phyloP scores from a whole-genome alignment of 306 rosid genomes.

The Chamaecrista fasciculata region DNA sequence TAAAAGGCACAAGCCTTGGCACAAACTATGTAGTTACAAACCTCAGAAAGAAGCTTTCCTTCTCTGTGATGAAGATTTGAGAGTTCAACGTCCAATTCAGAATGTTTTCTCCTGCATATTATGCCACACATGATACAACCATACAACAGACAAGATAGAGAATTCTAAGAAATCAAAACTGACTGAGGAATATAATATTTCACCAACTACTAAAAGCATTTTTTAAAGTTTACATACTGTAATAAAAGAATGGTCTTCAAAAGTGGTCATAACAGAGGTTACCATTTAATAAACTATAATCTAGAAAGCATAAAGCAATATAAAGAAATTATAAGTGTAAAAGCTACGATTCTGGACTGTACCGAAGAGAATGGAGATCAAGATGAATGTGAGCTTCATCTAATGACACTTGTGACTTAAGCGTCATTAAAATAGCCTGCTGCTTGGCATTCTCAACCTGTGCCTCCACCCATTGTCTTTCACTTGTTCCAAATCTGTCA shows the following conservation, averaged over 20 bases:
- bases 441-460: slow-evolving; percentile 97
- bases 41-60: slow-evolving; percentile 87
- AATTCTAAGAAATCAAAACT: neutral
- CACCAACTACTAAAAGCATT: neutral
- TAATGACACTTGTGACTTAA: slow-evolving; percentile 85
- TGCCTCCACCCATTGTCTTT: slow-evolving; percentile 98
- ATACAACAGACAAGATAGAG: neutral
- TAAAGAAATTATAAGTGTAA: slow-evolving; percentile 22
- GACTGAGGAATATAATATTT: slow-evolving; percentile 10
- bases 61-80: slow-evolving; percentile 84
- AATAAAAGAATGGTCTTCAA: slow-evolving; percentile 6
- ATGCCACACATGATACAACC: slow-evolving; percentile 12
- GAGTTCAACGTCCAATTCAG: slow-evolving; percentile 82
- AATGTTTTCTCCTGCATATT: slow-evolving; percentile 86
- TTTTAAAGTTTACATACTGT: neutral
- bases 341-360: slow-evolving; percentile 24
- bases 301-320: slow-evolving; percentile 6
- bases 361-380: slow-evolving; percentile 95
- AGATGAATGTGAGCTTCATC: slow-evolving; percentile 99
- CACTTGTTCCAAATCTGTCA: slow-evolving; percentile 96
- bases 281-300: slow-evolving; percentile 20
- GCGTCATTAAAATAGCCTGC: slow-evolving; percentile 79
- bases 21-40: slow-evolving; percentile 34
- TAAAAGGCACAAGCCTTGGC: slow-evolving; percentile 28
- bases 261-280: slow-evolving; percentile 5